Base-by-base conservation (phyloP, 257 asterid species). In the Solanum megistacrolobum region DNA sequence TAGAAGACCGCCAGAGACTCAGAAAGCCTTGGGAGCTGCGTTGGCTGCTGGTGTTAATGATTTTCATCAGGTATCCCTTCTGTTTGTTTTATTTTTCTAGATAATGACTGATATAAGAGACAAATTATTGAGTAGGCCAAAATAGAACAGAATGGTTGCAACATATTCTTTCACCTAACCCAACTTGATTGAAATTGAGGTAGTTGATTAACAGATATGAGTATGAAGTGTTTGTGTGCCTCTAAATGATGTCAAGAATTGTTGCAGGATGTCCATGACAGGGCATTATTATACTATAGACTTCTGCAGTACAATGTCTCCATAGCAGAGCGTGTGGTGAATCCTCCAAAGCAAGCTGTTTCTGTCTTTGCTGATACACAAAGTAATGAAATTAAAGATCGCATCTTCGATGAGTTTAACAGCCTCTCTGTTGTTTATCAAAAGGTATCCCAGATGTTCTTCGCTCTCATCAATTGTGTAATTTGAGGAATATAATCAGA, bases 331-430 rank as follows among this genome's bases (percentile, higher is more conserved):
- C 93, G 93, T 38, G 98, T 97, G 84, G 98, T 97, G 88, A 92
- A 97, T 92, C 99, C 99, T 90, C 99, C 99, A 73, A 97, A 97
- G 91, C 99, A 97, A 94, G 99, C 99, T 65, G 99, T 97, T 86
- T 97, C 99, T 35, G 99, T 29, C 31, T 29, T 29, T 29, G 31
- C 31, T 29, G 31, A 29, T 91, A 94, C 97, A 36, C 98, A 96
- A 87, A 97, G 96, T 90, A 97, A 92, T 92, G 99, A 97, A 90
- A 93, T 95, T 89, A 97, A 97, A 92, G 99, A 97, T 91, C 99
- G 99, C 76, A 95, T 97, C 86, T 97, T 97, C 87, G 99, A 97
- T 38, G 99, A 97, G 90, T 97, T 96, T 90, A 97, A 97, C 94
- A 97, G 98, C 88, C 98, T 97, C 84, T 96, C 99, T 87, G 99